Conservation (phyloP, 495 filamentous ascomycete species). For the Penicillium waksmanii region DNA sequence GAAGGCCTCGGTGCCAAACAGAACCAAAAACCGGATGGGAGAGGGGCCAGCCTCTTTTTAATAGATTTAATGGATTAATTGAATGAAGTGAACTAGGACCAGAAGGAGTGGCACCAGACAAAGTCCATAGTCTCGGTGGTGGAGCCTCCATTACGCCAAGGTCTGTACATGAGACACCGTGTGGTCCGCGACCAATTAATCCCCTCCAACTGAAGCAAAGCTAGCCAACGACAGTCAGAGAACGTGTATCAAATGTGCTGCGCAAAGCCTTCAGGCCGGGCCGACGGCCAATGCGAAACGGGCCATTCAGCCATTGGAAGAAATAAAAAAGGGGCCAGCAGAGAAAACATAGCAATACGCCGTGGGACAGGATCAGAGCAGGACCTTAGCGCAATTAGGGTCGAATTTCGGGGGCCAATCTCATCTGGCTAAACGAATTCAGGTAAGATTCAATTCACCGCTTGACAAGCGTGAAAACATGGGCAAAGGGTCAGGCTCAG, state of each 20-base stretch:
- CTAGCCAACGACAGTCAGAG: not conserved
- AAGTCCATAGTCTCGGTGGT: slow-evolving; percentile 18
- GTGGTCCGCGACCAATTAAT: slow-evolving; percentile 6
- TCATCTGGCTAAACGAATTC: not conserved
- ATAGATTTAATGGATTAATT: slow-evolving; percentile 8
- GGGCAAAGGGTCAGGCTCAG: not conserved
- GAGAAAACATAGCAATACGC: not conserved
- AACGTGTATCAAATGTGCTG: not conserved
- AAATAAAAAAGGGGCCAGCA: not conserved
- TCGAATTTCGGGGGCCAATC: slow-evolving; percentile 8
- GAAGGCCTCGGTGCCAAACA: slow-evolving; percentile 40
- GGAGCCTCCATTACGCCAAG: slow-evolving; percentile 22
- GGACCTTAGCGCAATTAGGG: slow-evolving; percentile 17
- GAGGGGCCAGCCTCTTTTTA: slow-evolving; percentile 11
- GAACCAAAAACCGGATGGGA: slow-evolving; percentile 20
- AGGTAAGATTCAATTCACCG: not conserved
- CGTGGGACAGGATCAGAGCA: slow-evolving; percentile 1
- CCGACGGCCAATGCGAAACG: not conserved
- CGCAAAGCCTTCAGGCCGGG: not conserved
- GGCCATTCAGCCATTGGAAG: too few relatives aligned
- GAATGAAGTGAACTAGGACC: slow-evolving; percentile 15
- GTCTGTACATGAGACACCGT: slow-evolving; percentile 38
- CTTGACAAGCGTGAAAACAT: not conserved
- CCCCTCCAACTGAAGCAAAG: slow-evolving; percentile 3
- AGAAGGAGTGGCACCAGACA: slow-evolving; percentile 18